Evolutionary conservation across 768 basidiomycete genomes (phyloP).

Genomic region (Boletus tylopilopsis): DNA sequence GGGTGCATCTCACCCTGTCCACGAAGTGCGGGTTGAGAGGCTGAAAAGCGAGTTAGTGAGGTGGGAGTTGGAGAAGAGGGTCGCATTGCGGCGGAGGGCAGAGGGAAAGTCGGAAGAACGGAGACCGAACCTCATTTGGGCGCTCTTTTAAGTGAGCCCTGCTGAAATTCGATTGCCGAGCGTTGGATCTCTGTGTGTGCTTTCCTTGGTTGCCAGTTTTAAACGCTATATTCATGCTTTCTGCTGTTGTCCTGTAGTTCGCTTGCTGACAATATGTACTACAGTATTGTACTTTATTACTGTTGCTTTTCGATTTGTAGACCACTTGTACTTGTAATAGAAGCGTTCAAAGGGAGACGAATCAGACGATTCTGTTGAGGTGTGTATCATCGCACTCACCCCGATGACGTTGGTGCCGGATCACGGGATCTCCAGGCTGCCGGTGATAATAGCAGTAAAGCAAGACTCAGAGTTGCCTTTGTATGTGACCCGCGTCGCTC

Average conservation of each 20-base stretch:
- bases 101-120: conserved; percentile 19
- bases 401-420: too few species aligned
- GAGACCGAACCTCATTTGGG: conserved; percentile 12
- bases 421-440: too few species aligned
- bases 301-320: background rate
- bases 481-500: too few species aligned
- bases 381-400: too few species aligned
- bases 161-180: background rate
- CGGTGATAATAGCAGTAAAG: too few species aligned
- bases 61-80: conserved; percentile 40
- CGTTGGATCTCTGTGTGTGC: conserved; percentile 1
- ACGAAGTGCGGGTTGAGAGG: conserved; percentile 38
- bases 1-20: conserved; percentile 44
- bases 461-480: too few species aligned
- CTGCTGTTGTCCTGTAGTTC: background rate
- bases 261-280: background rate
- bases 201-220: background rate
- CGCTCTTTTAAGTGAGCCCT: conserved; percentile 4
- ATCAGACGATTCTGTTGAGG: too few species aligned
- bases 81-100: conserved; percentile 18
- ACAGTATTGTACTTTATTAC: conserved; percentile 3
- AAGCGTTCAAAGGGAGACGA: too few species aligned
- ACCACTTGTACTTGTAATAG: too few species aligned
- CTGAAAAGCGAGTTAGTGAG: conserved; percentile 42
- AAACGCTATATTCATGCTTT: background rate